Base-by-base conservation (phyloP, 768 basidiomycete genomes). In the Xanthoconium stramineum region DNA sequence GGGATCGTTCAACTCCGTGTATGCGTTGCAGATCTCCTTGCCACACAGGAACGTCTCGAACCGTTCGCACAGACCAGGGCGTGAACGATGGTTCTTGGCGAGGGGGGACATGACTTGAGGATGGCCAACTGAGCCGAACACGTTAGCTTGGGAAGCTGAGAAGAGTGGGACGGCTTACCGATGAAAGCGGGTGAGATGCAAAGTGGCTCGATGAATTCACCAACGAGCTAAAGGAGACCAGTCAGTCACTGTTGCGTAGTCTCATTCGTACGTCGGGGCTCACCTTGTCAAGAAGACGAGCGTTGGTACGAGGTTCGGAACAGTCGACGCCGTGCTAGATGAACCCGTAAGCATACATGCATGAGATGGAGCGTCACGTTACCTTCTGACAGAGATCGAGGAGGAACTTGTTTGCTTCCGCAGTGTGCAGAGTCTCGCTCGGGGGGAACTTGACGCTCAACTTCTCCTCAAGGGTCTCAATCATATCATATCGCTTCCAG, bases 401-500 rank as follows among this genome's bases (percentile, higher is more conserved):
- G 69, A 99, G 76, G 78, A 93, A 98, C 76, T 82, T 80, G 77
- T 95, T 96, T 33, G 94, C 83, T 73, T 92, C 88, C 0, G 83
- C 82, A 1, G 92, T 91, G 69, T 95, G 92, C 42, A 98, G 78
- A 29, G 89, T 85, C 43, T 96, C 90, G 33, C 92, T 94, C 53
- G 92, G 85, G 1, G 97, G 96, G 84, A 99, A 98, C 75, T 80
- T 93, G 69, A 90, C 89, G 40, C 80, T 80, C 48, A 94, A 75
- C 84, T 98, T 94, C 79, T 94, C 86, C 77, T 99, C 97, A 39
- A 98, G 77, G 24, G 96, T 98, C 62, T 75, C 83, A 63, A 98
- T 98, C 97, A 99, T 99, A 72, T 98, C 93, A 72, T 95, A 95
- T 58, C 92, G 79, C 88, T 96, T 97, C 97, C 97, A 99, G 13